Percentiles rank a stretch among this genome's conserved stretches.
Conservation (phyloP, 176 grass and related monocot genomes). For the Ampelocalamus luodianensis region DNA sequence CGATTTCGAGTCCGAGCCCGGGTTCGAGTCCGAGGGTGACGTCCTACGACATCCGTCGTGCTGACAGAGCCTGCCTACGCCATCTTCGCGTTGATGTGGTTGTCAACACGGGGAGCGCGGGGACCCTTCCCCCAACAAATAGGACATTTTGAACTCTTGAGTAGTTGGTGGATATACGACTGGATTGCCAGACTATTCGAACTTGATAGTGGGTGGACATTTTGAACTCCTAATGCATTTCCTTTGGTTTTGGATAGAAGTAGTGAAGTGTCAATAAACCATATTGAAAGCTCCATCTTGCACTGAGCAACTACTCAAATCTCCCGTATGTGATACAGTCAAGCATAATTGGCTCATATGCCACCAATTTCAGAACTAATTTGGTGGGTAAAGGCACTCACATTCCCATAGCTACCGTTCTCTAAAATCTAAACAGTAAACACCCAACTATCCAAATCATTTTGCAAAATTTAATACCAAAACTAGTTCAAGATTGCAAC, state of each 20-base stretch:
- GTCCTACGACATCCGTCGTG: no score
- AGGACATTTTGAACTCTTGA: not conserved
- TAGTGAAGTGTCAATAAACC: not conserved
- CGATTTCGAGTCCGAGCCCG: no score
- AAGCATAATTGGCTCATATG: not conserved
- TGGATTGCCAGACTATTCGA: not conserved
- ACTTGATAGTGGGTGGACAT: not conserved
- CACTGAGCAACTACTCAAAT: not conserved
- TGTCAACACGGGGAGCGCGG: no score
- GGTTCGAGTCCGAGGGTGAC: no score
- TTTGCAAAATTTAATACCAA: not conserved
- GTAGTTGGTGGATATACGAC: not conserved
- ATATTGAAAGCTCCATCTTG: not conserved
- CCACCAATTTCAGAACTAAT: conserved; percentile 19
- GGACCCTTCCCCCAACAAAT: no score
- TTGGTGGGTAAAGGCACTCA: not conserved
- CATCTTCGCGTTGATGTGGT: no score
- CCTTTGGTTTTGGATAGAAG: not conserved
- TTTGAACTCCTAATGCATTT: not conserved
- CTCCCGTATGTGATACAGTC: not conserved
- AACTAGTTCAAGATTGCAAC: not conserved
- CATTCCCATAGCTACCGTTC: not conserved
- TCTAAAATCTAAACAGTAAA: not conserved
- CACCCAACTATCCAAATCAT: not conserved
- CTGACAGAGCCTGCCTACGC: no score